These are phyloP conservation scores for Arctium minus DNA, from an alignment of 129 eudicot genomes.

Conservation along the genomic window DNA sequence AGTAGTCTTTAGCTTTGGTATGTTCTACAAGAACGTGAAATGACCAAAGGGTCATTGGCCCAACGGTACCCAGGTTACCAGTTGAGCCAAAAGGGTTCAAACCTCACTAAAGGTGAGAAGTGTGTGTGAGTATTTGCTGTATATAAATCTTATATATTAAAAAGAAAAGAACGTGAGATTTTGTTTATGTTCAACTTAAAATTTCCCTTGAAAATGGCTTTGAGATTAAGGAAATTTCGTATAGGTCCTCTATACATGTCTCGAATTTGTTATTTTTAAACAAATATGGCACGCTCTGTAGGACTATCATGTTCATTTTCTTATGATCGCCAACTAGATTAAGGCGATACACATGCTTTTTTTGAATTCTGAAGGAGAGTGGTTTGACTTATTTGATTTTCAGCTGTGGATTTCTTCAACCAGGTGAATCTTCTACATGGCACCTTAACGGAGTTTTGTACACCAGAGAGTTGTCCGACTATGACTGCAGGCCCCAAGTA, in stretches of 20 bases:
- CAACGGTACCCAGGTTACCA: too few species aligned
- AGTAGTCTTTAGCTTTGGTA: neutral
- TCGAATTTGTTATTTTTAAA: neutral
- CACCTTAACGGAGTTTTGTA: constrained; percentile 86
- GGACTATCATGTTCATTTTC: neutral
- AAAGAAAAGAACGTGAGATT: neutral
- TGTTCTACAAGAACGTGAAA: too few species aligned
- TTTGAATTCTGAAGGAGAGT: constrained; percentile 7
- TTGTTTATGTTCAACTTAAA: neutral
- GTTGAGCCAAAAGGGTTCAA: too few species aligned
- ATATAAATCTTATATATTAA: too few species aligned
- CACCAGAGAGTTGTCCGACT: constrained; percentile 80
- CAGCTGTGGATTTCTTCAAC: constrained; percentile 98
- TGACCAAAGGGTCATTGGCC: too few species aligned
- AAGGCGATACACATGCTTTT: constrained; percentile 2
- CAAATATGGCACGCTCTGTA: neutral
- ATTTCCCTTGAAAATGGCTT: neutral
- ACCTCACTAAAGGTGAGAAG: too few species aligned
- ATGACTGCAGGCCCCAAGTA: constrained; percentile 99
- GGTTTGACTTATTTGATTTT: constrained; percentile 27
- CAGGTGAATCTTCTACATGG: constrained; percentile 95
- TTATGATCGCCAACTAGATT: neutral
- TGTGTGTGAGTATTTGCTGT: too few species aligned
- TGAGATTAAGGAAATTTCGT: too few species aligned
- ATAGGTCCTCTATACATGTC: neutral